Percentiles rank a stretch among this genome's conserved stretches.
These are phyloP conservation scores for Tetrapisispora fleetii DNA, from an alignment of 805 yeast genomes.

Conservation along the genomic window DNA sequence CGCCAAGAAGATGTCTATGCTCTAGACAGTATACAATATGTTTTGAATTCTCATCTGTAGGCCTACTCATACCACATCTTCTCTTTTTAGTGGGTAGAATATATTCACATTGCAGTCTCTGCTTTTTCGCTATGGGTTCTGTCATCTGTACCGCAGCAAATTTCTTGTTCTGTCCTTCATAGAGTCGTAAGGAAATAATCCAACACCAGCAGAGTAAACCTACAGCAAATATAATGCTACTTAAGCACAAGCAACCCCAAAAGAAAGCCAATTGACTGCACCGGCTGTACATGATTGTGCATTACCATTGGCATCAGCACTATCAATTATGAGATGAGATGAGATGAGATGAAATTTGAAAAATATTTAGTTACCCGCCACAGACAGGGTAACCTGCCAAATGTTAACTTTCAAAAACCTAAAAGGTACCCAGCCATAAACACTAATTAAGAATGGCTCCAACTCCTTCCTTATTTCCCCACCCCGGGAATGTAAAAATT, in stretches of 20 bases:
- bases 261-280: no score
- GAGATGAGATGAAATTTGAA: background rate
- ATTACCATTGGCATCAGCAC: background rate
- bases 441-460: no score
- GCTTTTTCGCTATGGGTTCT: constrained; percentile 1
- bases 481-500: no score
- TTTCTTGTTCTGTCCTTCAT: background rate
- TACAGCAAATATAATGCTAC: no score
- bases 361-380: background rate
- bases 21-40: constrained; percentile 52
- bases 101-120: constrained; percentile 19
- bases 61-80: constrained; percentile 27
- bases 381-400: background rate
- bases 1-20: constrained; percentile 29
- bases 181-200: no score
- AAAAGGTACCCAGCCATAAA: no score
- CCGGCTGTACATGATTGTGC: no score
- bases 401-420: no score
- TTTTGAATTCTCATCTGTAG: constrained; percentile 2
- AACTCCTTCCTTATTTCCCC: no score
- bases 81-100: constrained; percentile 20
- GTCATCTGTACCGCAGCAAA: background rate
- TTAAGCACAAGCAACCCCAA: no score
- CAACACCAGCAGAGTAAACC: no score
- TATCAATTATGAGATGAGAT: background rate